These are phyloP conservation scores for Hanseniaspora guilliermondii DNA, from an alignment of 805 yeast genomes.

Conservation along the genomic window DNA sequence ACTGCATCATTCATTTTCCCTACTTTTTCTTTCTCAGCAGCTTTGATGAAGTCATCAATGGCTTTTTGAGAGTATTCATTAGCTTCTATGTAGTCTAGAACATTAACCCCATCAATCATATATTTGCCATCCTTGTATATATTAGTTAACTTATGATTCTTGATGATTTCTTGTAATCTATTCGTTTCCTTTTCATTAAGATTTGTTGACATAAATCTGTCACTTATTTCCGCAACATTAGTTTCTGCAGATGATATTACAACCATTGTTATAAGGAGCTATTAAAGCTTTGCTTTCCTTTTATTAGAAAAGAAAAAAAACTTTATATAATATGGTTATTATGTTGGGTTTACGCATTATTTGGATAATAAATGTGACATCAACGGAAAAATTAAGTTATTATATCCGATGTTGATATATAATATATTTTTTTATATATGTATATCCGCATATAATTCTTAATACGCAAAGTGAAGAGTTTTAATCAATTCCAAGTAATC, in stretches of 20 bases:
- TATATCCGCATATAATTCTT: too few species aligned
- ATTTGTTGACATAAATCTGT: neutral
- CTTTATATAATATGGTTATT: too few species aligned
- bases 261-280: neutral
- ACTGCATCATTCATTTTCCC: conserved; percentile 81
- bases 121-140: neutral
- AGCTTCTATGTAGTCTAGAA: neutral
- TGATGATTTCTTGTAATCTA: neutral
- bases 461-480: too few species aligned
- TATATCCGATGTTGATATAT: too few species aligned
- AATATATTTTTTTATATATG: too few species aligned
- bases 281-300: neutral
- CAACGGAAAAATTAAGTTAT: too few species aligned
- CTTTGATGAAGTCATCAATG: conserved; percentile 52
- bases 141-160: neutral
- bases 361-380: too few species aligned
- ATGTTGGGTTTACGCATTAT: too few species aligned
- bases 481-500: too few species aligned
- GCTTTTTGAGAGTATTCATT: conserved; percentile 30
- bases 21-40: conserved; percentile 54
- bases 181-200: neutral
- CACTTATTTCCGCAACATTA: neutral
- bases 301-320: too few species aligned
- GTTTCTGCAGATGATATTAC: neutral
- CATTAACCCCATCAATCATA: neutral